These are phyloP conservation scores for Oryza coarctata DNA, from an alignment of 176 grass and related monocot genomes.

Conservation along the genomic window DNA sequence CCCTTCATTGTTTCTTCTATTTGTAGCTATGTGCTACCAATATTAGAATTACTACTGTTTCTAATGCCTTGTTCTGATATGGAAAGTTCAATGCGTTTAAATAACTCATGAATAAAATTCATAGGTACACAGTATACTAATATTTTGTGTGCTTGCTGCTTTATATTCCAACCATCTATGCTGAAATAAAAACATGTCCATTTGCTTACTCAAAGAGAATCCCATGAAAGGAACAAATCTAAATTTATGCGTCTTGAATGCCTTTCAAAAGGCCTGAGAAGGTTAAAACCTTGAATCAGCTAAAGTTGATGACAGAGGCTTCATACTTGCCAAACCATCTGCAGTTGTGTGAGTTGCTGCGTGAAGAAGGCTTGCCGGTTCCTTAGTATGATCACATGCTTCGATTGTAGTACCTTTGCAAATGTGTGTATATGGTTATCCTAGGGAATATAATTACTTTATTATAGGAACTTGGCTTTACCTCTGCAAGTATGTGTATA, in stretches of 20 bases:
- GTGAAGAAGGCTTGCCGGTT: neutral
- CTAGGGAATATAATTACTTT: neutral
- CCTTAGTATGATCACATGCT: neutral
- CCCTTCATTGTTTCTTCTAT: neutral
- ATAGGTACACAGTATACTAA: neutral
- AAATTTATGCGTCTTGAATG: neutral
- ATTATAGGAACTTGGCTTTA: neutral
- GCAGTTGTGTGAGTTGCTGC: neutral
- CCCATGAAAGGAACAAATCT: neutral
- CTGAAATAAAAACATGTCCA: neutral
- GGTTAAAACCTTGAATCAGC: neutral
- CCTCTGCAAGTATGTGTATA: too few species aligned
- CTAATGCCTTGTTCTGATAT: neutral
- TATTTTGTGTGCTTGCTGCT: neutral
- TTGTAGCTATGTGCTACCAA: neutral
- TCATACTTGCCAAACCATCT: neutral
- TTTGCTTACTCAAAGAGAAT: neutral
- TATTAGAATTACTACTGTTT: neutral
- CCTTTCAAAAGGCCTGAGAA: neutral
- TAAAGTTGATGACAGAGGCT: neutral
- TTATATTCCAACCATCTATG: neutral
- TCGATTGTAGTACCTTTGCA: neutral
- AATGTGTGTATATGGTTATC: neutral
- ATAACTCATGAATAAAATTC: neutral
- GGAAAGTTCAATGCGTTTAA: too few species aligned